Base-by-base conservation (phyloP, 805 yeast species). In the Myxozyma udenii region DNA sequence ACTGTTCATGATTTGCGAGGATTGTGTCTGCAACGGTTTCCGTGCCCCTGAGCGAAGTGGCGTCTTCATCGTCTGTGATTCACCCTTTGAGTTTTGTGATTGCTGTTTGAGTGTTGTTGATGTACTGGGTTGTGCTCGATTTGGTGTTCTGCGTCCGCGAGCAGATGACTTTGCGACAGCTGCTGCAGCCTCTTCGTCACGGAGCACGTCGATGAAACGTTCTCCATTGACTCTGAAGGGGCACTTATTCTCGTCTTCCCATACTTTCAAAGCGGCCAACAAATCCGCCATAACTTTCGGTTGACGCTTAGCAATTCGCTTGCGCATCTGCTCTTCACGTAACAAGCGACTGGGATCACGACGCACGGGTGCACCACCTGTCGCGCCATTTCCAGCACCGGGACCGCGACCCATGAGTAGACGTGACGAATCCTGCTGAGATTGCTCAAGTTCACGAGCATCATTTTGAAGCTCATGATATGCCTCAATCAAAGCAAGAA, bases 401-500 rank as follows among this genome's bases (percentile, higher is more conserved):
- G 67, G 61, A 5, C 66, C 62, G 14, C 69, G 83, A 62, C 86
- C 79, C 56, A 84, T 79, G 39, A 90, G 73, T 37, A 89, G 73
- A 55, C 98, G 76, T 0, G 91, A 81, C 0, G 97, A 82, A 65
- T 91, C 93, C 62, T 80, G 83, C 1, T 85, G 77, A 3, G 93
- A 80, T 55, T 80, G 84, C 33, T 76, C 83, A 35, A 93, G 74
- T 42, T 78, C 78, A 1, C 66, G 58, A 54, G 84, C 85, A 58
- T 87, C 95, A 12, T 72, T 68, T 37, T 81, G 66, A 23, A 89
- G 67, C 2, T 74, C 76, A 40, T 78, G 71, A 56, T 86, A 75
- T 41, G 77, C 78, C 3, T 77, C 73, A 26, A 85, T 78, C n/a
- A 78, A 66, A 11, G 72, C 69, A 38, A 88, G 67, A 4, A 87